Percentiles rank a stretch among this genome's conserved stretches.
These are phyloP conservation scores for Macrophomina pseudophaseolina DNA, from an alignment of 2,329 filamentous ascomycete species.

Conservation along the genomic window DNA sequence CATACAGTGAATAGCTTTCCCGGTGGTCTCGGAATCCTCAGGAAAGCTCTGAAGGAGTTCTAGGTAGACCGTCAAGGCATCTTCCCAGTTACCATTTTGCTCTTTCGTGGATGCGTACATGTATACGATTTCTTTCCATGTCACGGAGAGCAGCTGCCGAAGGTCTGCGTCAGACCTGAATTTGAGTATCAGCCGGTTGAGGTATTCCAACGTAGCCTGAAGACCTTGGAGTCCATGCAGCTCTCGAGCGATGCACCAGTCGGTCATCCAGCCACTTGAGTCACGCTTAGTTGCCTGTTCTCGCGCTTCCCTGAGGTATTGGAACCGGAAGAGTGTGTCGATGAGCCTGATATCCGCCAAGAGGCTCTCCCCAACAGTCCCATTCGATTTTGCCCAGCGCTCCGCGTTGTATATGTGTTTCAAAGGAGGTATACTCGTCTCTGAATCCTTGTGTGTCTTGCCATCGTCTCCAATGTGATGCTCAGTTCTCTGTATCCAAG, in stretches of 20 bases:
- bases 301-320: not conserved
- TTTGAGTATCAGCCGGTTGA: not conserved
- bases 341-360: not conserved
- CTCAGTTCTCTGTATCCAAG: not conserved
- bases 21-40: not conserved
- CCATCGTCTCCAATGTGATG: not conserved
- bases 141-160: not conserved
- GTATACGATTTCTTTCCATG: constrained; percentile 4
- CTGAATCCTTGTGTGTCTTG: not conserved
- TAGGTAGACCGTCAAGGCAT: not conserved
- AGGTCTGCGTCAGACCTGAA: not conserved
- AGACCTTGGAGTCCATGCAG: not conserved
- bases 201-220: not conserved
- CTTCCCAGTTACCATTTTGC: not conserved
- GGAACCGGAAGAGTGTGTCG: constrained; percentile 2
- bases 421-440: not conserved
- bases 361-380: not conserved
- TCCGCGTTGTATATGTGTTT: not conserved
- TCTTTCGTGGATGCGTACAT: not conserved
- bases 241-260: constrained; percentile 1
- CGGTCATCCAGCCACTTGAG: not conserved
- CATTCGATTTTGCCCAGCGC: not conserved
- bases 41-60: not conserved
- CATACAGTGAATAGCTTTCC: not conserved
- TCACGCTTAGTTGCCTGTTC: not conserved